These are phyloP conservation scores for Exophiala aquamarina DNA, from an alignment of 2,329 filamentous ascomycete species.

Conservation along the genomic window DNA sequence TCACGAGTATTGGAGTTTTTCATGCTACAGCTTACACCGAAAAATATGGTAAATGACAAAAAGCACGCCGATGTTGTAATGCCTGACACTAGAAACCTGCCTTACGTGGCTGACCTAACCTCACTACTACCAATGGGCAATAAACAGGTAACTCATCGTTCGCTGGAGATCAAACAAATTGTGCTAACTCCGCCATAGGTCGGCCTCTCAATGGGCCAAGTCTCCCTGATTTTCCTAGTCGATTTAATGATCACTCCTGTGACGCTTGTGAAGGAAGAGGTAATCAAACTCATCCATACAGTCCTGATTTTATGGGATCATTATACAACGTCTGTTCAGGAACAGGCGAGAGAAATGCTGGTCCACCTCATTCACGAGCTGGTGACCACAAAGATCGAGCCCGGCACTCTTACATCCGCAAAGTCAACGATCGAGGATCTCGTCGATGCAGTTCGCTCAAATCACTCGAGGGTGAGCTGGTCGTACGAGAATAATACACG, in stretches of 20 bases:
- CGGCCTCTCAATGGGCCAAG: conserved; percentile 86
- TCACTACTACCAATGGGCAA: conserved; percentile 80
- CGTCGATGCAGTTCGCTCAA: conserved; percentile 80
- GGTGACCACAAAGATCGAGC: conserved; percentile 76
- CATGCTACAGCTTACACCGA: conserved; percentile 84
- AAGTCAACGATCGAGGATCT: conserved; percentile 81
- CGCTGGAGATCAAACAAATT: neutral
- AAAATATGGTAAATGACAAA: conserved; percentile 93
- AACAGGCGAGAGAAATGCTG: conserved; percentile 95
- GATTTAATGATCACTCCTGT: conserved; percentile 94
- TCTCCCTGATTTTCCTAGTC: conserved; percentile 89
- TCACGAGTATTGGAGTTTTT: conserved; percentile 94
- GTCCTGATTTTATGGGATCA: conserved; percentile 96
- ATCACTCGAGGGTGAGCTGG: conserved; percentile 86
- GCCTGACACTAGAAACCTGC: conserved; percentile 64
- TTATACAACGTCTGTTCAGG: conserved; percentile 90
- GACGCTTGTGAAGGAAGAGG: conserved; percentile 72
- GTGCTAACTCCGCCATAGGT: conserved; percentile 45
- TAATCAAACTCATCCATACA: conserved; percentile 85
- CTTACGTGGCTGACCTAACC: conserved; percentile 84
- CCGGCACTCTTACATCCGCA: conserved; percentile 64
- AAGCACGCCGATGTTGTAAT: conserved; percentile 68
- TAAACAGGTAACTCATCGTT: conserved; percentile 63
- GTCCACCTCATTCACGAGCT: conserved; percentile 96
- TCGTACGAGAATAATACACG: conserved; percentile 90